Evolutionary conservation across 164 flowering plant species (phyloP).

Genomic region (Santalum album): DNA sequence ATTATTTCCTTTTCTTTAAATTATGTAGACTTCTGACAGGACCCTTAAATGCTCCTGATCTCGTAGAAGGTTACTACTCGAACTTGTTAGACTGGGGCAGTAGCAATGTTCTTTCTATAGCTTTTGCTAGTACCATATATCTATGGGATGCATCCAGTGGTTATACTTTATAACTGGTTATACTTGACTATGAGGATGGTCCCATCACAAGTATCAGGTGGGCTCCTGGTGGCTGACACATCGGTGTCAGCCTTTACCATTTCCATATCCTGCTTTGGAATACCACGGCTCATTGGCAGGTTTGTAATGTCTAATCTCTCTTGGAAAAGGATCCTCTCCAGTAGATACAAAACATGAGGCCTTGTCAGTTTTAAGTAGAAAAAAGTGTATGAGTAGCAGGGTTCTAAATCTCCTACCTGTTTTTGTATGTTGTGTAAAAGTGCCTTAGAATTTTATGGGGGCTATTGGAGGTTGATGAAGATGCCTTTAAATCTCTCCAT

Average conservation of each 20-base stretch:
- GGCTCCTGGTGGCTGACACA: conserved; percentile 59
- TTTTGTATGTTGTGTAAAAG: too few species aligned
- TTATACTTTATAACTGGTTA: conserved; percentile 37
- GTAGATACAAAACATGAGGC: too few species aligned
- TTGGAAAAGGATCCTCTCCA: too few species aligned
- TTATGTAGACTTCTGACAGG: conserved; percentile 48
- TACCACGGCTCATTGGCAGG: conserved; percentile 26
- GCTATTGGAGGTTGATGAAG: too few species aligned
- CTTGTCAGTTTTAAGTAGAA: too few species aligned
- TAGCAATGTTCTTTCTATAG: conserved; percentile 48
- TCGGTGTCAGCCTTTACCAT: conserved; percentile 48
- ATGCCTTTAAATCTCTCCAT: too few species aligned
- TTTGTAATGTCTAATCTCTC: not conserved
- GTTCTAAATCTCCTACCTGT: too few species aligned
- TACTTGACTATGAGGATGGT: conserved; percentile 33
- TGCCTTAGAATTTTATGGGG: too few species aligned
- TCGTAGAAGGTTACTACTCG: conserved; percentile 52
- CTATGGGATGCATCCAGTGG: conserved; percentile 51
- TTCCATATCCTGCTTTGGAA: conserved; percentile 59
- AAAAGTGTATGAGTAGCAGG: too few species aligned
- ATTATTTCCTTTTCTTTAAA: not conserved
- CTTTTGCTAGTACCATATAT: conserved; percentile 44
- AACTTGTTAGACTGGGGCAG: conserved; percentile 62
- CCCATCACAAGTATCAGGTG: conserved; percentile 46
- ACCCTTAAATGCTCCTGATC: conserved; percentile 60